Evolutionary conservation across 1,284 basidiomycete species (phyloP).

Genomic region (Apiotrichum porosum): DNA sequence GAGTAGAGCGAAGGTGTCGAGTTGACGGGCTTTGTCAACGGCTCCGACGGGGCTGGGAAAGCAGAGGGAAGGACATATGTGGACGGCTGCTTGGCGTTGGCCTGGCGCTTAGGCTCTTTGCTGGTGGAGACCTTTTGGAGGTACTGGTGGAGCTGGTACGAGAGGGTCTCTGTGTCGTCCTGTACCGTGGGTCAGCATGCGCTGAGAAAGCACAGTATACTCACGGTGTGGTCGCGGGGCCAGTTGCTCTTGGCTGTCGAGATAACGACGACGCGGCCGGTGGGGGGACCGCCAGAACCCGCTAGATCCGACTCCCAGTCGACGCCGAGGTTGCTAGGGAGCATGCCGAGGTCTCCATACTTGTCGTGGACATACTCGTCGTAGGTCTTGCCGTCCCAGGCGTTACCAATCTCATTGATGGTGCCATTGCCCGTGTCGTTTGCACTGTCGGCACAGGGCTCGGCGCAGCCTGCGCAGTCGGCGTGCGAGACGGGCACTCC

Average conservation of each 20-base stretch:
- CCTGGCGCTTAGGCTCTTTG: conserved; percentile 10
- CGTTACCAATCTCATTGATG: conserved; percentile 21
- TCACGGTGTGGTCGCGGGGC: conserved; percentile 64
- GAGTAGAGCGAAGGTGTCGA: conserved; percentile 59
- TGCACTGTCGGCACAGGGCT: conserved; percentile 56
- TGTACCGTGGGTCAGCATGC: conserved; percentile 5
- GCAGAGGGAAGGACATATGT: conserved; percentile 33
- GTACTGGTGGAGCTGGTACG: conserved; percentile 55
- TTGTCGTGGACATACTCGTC: conserved; percentile 29
- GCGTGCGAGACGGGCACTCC: conserved; percentile 64
- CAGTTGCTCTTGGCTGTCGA: conserved; percentile 85
- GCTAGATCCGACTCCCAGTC: conserved; percentile 74
- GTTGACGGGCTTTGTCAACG: conserved; percentile 16
- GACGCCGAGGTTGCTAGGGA: conserved; percentile 63
- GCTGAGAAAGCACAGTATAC: conserved; percentile 1
- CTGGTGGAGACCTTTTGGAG: conserved; percentile 17
- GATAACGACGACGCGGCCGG: conserved; percentile 73
- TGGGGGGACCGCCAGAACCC: conserved; percentile 74
- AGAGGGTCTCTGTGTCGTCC: conserved; percentile 61
- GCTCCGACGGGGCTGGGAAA: conserved; percentile 27
- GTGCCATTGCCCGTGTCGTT: conserved; percentile 55
- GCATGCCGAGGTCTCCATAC: conserved; percentile 63
- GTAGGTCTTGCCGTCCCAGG: conserved; percentile 37
- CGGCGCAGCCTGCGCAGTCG: conserved; percentile 67
- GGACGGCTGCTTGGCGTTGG: conserved; percentile 8